Percentiles rank a stretch among this genome's conserved stretches.
These are phyloP conservation scores for Fusarium floridanum DNA, from an alignment of 2,329 filamentous ascomycete genomes.

Conservation along the genomic window DNA sequence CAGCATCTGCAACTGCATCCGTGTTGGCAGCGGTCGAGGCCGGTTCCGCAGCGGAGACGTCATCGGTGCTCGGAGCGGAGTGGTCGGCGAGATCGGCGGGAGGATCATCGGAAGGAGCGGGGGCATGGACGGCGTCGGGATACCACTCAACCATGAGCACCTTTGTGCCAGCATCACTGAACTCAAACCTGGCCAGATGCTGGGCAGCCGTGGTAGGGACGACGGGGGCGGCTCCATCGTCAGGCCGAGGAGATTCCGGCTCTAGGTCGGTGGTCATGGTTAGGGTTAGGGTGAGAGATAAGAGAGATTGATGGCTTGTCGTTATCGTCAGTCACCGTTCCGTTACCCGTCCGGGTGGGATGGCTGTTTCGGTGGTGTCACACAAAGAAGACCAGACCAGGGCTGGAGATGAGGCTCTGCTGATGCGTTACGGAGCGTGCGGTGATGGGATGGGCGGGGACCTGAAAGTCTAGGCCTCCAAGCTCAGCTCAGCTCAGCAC, in stretches of 20 bases:
- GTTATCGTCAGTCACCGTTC: conserved; percentile 7
- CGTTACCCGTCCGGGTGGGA: conserved; percentile 18
- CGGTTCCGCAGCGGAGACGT: conserved; percentile 39
- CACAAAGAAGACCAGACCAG: conserved; percentile 9
- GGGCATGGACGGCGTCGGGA: conserved; percentile 44
- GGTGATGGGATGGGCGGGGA: conserved; percentile 29
- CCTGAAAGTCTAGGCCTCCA: conserved; percentile 28
- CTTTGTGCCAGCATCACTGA: conserved; percentile 89
- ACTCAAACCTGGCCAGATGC: conserved; percentile 82
- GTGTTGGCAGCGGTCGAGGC: conserved; percentile 16
- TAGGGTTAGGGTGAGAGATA: conserved; percentile 22
- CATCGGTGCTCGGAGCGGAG: conserved; percentile 27
- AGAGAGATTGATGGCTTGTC: not conserved
- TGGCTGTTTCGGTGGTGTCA: not conserved
- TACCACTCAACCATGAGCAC: conserved; percentile 96
- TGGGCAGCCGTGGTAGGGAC: conserved; percentile 44
- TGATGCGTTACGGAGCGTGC: conserved; percentile 3
- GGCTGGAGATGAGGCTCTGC: conserved; percentile 11
- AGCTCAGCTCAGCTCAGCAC: not conserved
- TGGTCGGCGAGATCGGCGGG: conserved; percentile 19
- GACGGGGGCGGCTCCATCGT: conserved; percentile 39
- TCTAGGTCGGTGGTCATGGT: conserved; percentile 46
- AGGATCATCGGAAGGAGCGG: conserved; percentile 28
- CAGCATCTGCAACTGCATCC: not conserved
- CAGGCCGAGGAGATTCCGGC: conserved; percentile 52